Percentiles rank a stretch among this genome's conserved stretches.
These are phyloP conservation scores for Betula pendula DNA, from an alignment of 306 rosid species.

Conservation along the genomic window DNA sequence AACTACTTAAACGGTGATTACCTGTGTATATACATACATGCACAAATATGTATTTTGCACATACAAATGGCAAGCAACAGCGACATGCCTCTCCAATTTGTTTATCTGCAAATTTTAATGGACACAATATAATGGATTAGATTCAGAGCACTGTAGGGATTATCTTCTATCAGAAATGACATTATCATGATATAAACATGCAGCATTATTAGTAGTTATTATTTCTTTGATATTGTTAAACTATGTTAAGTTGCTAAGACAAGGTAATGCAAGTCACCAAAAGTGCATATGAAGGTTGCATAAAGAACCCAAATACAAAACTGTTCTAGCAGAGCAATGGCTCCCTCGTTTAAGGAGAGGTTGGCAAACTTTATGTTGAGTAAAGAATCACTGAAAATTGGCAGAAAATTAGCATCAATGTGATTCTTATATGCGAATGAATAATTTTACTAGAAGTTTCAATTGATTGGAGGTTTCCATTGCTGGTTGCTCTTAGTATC, in stretches of 20 bases:
- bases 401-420: constrained; percentile 7
- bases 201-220: not conserved
- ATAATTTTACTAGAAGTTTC: not conserved
- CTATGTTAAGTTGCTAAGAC: constrained; percentile 5
- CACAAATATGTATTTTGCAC: not conserved
- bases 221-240: constrained; percentile 23
- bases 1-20: not conserved
- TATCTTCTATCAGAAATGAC: no score
- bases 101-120: no score
- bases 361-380: constrained; percentile 9
- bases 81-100: no score
- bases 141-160: no score
- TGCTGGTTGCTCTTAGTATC: not conserved
- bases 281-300: constrained; percentile 23
- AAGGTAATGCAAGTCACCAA: constrained; percentile 20
- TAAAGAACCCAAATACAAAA: constrained; percentile 7
- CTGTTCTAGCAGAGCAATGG: constrained; percentile 24
- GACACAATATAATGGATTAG: no score
- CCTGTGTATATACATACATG: not conserved
- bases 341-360: constrained; percentile 6
- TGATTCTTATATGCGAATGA: not conserved
- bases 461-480: not conserved
- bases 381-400: constrained; percentile 22
- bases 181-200: not conserved
- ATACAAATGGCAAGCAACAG: not conserved